Evolutionary conservation across 1,139 yeast genomes (phyloP).

Genomic region (Blastobotrys illinoisensis): DNA sequence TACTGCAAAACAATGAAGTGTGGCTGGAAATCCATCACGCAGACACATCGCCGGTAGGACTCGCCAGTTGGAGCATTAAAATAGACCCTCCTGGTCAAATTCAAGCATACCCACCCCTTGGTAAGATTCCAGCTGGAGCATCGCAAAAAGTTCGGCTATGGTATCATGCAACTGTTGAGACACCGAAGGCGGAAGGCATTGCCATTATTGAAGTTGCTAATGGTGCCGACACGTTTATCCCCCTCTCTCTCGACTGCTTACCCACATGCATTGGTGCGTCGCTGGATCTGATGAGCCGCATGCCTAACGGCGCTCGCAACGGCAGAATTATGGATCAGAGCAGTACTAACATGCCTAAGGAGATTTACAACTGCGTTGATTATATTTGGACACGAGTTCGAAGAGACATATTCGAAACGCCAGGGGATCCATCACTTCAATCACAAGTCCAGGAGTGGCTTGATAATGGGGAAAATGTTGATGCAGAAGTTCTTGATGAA

Average conservation of each 20-base stretch:
- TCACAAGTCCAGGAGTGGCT: slow-evolving; percentile 33
- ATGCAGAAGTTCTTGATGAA: slow-evolving; percentile 28
- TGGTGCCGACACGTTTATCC: slow-evolving; percentile 33
- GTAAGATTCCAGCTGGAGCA: slow-evolving; percentile 27
- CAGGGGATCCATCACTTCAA: slow-evolving; percentile 28
- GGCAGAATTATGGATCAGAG: slow-evolving; percentile 17
- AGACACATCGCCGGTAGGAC: not conserved
- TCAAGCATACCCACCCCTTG: slow-evolving; percentile 20
- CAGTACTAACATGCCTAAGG: slow-evolving; percentile 29
- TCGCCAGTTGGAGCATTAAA: not conserved
- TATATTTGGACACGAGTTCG: slow-evolving; percentile 28
- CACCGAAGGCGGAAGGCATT: slow-evolving; percentile 20
- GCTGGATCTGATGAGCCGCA: slow-evolving; percentile 26
- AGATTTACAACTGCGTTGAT: slow-evolving; percentile 34
- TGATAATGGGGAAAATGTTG: slow-evolving; percentile 32
- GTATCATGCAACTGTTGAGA: slow-evolving; percentile 15
- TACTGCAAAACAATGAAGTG: slow-evolving; percentile 7
- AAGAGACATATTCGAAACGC: slow-evolving; percentile 17
- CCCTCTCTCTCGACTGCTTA: slow-evolving; percentile 26
- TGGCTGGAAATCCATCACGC: slow-evolving; percentile 6
- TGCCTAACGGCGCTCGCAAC: slow-evolving; percentile 29
- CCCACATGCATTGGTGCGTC: slow-evolving; percentile 33
- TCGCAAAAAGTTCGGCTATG: slow-evolving; percentile 20
- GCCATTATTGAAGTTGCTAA: slow-evolving; percentile 28
- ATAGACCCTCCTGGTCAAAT: slow-evolving; percentile 5